Evolutionary conservation across 2,329 filamentous ascomycete species (phyloP).

Genomic region (Teratosphaeria pseudoeucalypti): DNA sequence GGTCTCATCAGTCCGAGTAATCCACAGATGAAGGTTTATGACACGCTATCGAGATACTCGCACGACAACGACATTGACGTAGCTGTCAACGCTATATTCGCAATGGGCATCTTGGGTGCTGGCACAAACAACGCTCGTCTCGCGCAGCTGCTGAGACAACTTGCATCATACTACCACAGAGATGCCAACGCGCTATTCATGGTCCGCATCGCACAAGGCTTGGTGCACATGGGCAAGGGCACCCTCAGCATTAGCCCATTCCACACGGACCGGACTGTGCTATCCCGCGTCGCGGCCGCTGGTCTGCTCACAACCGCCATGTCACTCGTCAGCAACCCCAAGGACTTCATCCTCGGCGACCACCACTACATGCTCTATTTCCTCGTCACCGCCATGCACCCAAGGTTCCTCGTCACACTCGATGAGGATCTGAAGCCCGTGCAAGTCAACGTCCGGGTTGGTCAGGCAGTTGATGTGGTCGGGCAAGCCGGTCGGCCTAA

Average conservation of each 20-base stretch:
- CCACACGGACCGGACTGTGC: conserved; percentile 93
- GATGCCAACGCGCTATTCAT: conserved; percentile 96
- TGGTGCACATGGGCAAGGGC: conserved; percentile 98
- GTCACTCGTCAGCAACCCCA: conserved; percentile 80
- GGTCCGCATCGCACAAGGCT: conserved; percentile 95
- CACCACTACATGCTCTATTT: conserved; percentile 95
- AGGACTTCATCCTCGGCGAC: conserved; percentile 64
- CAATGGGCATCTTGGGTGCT: conserved; percentile 93
- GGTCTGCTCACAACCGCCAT: conserved; percentile 84
- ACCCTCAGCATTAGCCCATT: conserved; percentile 95
- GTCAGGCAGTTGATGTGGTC: conserved; percentile 95
- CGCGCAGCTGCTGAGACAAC: conserved; percentile 83
- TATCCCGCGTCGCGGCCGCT: conserved; percentile 82
- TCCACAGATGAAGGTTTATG: conserved; percentile 99
- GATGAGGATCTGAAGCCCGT: conserved; percentile 90
- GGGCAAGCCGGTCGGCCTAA: conserved; percentile 94
- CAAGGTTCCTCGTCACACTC: conserved; percentile 88
- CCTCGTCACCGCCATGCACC: conserved; percentile 92
- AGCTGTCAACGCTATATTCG: conserved; percentile 96
- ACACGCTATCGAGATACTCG: conserved; percentile 91
- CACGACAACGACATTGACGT: conserved; percentile 99
- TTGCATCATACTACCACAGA: conserved; percentile 96
- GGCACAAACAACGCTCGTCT: conserved; percentile 97
- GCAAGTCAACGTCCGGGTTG: conserved; percentile 91
- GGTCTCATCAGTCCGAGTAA: conserved; percentile 94